Conservation (phyloP, 1,284 basidiomycete species). For the Cutaneotrichosporon mucoides region DNA sequence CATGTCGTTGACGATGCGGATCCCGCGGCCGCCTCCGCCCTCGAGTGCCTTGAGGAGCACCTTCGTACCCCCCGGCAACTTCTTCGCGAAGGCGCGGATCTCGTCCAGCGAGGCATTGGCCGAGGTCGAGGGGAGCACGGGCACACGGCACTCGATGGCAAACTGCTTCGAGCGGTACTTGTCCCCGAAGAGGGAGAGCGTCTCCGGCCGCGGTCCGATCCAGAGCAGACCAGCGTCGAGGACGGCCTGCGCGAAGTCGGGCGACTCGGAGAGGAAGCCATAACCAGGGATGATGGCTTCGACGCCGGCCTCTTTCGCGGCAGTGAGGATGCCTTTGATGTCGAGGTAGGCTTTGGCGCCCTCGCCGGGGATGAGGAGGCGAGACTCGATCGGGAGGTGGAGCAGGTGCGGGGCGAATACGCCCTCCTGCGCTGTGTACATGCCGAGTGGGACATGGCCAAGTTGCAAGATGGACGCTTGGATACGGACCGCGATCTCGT, state of each 20-base stretch:
- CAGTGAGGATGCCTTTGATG: constrained; percentile 8
- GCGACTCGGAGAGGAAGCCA: constrained; percentile 78
- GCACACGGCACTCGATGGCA: constrained; percentile 81
- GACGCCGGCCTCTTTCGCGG: constrained; percentile 9
- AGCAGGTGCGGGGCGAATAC: constrained; percentile 15
- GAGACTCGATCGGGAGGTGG: constrained; percentile 1
- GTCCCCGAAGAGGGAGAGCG: constrained; percentile 60
- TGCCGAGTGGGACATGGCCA: constrained; percentile 14
- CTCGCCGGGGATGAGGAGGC: constrained; percentile 15
- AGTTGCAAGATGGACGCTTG: constrained; percentile 14
- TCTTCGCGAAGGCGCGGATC: constrained; percentile 12
- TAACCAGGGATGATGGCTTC: constrained; percentile 56
- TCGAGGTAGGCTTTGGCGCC: constrained; percentile 19
- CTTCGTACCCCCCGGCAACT: constrained; percentile 33
- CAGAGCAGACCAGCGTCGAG: constrained; percentile 57
- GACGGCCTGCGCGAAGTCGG: constrained; percentile 57
- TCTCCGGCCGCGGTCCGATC: constrained; percentile 59
- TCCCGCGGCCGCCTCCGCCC: constrained; percentile 69
- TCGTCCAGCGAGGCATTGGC: constrained; percentile 13
- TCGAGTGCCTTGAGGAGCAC: constrained; percentile 65
- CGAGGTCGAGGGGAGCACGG: constrained; percentile 14
- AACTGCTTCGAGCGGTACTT: constrained; percentile 68
- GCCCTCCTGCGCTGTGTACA: constrained; percentile 13
- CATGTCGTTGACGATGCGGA: constrained; percentile 57
- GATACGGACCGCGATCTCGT: constrained; percentile 20